Conservation (phyloP, 768 basidiomycete species). For the Aureoboletus auriporus region DNA sequence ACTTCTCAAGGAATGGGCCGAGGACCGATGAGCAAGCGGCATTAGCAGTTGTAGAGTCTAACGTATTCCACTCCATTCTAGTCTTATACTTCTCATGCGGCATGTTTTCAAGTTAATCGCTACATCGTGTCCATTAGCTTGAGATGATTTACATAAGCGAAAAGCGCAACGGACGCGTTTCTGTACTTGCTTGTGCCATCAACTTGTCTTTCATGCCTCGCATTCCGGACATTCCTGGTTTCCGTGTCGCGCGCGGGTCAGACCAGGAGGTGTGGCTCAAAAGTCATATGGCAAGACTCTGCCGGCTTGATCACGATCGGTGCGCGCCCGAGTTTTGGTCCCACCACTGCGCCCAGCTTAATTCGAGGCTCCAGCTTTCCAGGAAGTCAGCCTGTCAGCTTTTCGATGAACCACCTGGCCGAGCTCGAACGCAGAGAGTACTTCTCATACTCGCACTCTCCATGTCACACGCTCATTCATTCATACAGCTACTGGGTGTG, state of each 20-base stretch:
- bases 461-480: conserved; percentile 6
- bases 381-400: conserved; percentile 94
- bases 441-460: conserved; percentile 1
- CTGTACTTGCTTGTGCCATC: too few relatives aligned
- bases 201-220: conserved; percentile 37
- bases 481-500: conserved; percentile 91
- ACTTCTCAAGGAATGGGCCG: conserved; percentile 77
- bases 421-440: conserved; percentile 85
- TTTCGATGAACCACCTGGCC: conserved; percentile 61
- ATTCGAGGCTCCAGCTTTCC: conserved; percentile 62
- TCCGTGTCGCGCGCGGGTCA: conserved; percentile 48
- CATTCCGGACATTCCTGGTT: conserved; percentile 72
- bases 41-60: conserved; percentile 20
- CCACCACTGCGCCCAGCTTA: conserved; percentile 3
- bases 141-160: conserved; percentile 21
- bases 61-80: conserved; percentile 21
- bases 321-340: conserved; percentile 28
- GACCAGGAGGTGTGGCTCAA: conserved; percentile 67
- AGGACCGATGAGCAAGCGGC: conserved; percentile 66
- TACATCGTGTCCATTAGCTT: conserved; percentile 6
- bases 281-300: conserved; percentile 57
- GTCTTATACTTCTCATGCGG: conserved; percentile 11
- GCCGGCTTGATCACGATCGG: conserved; percentile 63
- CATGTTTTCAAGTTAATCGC: conserved; percentile 18
- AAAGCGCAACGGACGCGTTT: too few relatives aligned